Evolutionary conservation across 2,329 filamentous ascomycete genomes (phyloP).

Genomic region (Fusarium napiforme): DNA sequence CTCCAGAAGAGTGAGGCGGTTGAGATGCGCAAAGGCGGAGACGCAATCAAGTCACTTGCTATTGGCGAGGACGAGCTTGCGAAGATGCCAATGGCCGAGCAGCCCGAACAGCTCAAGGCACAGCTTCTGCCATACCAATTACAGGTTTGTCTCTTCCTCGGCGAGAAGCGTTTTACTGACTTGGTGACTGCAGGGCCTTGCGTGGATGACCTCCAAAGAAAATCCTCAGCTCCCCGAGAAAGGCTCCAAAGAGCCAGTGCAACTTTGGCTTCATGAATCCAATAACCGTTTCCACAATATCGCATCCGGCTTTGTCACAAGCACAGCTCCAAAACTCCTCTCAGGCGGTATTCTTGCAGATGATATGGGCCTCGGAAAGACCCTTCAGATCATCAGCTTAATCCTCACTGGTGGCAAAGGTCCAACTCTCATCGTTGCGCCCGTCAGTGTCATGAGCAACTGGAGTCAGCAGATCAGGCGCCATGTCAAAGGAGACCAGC

Average conservation of each 20-base stretch:
- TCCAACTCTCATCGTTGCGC: conserved; percentile 82
- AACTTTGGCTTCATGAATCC: conserved; percentile 77
- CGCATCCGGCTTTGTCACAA: conserved; percentile 68
- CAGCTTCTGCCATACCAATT: conserved; percentile 82
- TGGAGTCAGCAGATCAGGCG: conserved; percentile 83
- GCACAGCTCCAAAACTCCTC: conserved; percentile 69
- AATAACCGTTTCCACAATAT: conserved; percentile 70
- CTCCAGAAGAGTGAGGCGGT: conserved; percentile 74
- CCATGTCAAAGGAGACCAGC: conserved; percentile 73
- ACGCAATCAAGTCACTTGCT: conserved; percentile 76
- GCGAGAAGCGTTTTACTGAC: conserved; percentile 32
- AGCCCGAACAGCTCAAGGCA: conserved; percentile 73
- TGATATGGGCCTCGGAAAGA: conserved; percentile 94
- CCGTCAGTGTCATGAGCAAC: conserved; percentile 89
- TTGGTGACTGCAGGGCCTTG: conserved; percentile 69
- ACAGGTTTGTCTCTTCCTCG: conserved; percentile 54
- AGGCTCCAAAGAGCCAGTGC: conserved; percentile 70
- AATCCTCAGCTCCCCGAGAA: conserved; percentile 70
- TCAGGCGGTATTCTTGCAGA: conserved; percentile 86
- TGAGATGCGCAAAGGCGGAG: conserved; percentile 71
- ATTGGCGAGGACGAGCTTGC: conserved; percentile 76
- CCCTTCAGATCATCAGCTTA: conserved; percentile 84
- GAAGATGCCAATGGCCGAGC: conserved; percentile 76
- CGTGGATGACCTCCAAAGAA: conserved; percentile 85
- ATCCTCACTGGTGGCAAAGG: conserved; percentile 70